phyloP scores from a whole-genome alignment of 768 basidiomycete species.

The Obba rivulosa region DNA sequence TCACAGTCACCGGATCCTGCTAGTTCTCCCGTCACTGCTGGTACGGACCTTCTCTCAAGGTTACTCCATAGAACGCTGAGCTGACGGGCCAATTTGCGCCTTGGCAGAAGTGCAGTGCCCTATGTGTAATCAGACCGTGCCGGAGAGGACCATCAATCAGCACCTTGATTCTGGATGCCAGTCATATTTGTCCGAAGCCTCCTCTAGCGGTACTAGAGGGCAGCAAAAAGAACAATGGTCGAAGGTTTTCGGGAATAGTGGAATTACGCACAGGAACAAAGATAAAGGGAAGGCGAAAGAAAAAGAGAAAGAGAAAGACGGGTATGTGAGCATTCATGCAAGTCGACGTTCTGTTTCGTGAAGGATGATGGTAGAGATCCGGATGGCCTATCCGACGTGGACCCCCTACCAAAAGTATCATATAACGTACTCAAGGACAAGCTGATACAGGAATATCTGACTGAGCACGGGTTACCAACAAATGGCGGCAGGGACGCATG shows the following conservation, averaged over 20 bases:
- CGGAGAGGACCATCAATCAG: conserved; percentile 44
- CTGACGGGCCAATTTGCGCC: too few species aligned
- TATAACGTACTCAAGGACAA: conserved; percentile 62
- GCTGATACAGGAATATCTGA: conserved; percentile 51
- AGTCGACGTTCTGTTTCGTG: conserved; percentile 12
- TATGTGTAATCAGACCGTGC: conserved; percentile 46
- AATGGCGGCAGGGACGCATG: conserved; percentile 47
- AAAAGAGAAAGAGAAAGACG: neutral
- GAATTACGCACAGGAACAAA: neutral
- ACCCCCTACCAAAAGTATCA: conserved; percentile 56
- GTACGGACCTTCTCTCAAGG: neutral
- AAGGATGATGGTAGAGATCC: neutral
- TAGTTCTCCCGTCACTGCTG: too few species aligned
- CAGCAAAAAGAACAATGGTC: conserved; percentile 27
- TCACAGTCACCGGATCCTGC: too few species aligned
- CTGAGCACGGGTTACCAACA: conserved; percentile 42
- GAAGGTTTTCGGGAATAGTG: conserved; percentile 10
- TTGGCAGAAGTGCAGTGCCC: conserved; percentile 49
- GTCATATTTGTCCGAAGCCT: conserved; percentile 15
- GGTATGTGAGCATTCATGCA: conserved; percentile 1
- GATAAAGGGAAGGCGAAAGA: conserved; percentile 13
- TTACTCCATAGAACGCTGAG: neutral
- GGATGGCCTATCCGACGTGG: conserved; percentile 31
- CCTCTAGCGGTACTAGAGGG: conserved; percentile 27
- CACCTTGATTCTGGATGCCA: conserved; percentile 66